Evolutionary conservation across 2,329 filamentous ascomycete genomes (phyloP).

Genomic region (Cladophialophora psammophila): DNA sequence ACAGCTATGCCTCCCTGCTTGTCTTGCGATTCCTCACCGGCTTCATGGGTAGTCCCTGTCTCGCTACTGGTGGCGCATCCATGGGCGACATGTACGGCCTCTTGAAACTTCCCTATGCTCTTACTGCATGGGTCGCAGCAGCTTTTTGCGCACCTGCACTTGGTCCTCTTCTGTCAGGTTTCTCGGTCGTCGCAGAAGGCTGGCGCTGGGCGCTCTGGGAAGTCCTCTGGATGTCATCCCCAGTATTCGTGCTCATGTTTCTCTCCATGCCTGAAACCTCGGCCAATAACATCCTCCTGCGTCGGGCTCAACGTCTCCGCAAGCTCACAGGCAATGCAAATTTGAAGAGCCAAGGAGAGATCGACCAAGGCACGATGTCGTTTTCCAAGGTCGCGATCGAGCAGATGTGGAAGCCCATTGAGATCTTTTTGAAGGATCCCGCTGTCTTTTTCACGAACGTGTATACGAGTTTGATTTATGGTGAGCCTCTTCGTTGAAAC

Average conservation of each 20-base stretch:
- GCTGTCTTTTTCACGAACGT: slow-evolving; percentile 68
- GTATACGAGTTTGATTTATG: slow-evolving; percentile 67
- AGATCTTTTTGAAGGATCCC: slow-evolving; percentile 68
- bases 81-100: slow-evolving; percentile 60
- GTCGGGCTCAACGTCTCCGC: slow-evolving; percentile 67
- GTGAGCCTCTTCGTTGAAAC: slow-evolving; percentile 4
- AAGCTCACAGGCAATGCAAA: slow-evolving; percentile 63
- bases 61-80: slow-evolving; percentile 64
- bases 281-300: slow-evolving; percentile 65
- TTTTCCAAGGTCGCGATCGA: slow-evolving; percentile 57
- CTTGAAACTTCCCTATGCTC: slow-evolving; percentile 63
- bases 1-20: slow-evolving; percentile 69
- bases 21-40: slow-evolving; percentile 70
- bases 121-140: slow-evolving; percentile 65
- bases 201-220: slow-evolving; percentile 70
- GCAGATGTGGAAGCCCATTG: slow-evolving; percentile 65
- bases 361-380: slow-evolving; percentile 65
- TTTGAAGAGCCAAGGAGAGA: slow-evolving; percentile 69
- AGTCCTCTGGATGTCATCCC: slow-evolving; percentile 67
- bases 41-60: slow-evolving; percentile 70
- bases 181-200: slow-evolving; percentile 62
- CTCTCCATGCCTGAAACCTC: slow-evolving; percentile 71
- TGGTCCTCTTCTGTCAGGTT: slow-evolving; percentile 64
- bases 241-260: slow-evolving; percentile 67
- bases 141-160: slow-evolving; percentile 43